Evolutionary conservation across 148 eudicot genomes (phyloP), one percentile per base, ranked within the genome.

Genomic region (Silene conica): DNA sequence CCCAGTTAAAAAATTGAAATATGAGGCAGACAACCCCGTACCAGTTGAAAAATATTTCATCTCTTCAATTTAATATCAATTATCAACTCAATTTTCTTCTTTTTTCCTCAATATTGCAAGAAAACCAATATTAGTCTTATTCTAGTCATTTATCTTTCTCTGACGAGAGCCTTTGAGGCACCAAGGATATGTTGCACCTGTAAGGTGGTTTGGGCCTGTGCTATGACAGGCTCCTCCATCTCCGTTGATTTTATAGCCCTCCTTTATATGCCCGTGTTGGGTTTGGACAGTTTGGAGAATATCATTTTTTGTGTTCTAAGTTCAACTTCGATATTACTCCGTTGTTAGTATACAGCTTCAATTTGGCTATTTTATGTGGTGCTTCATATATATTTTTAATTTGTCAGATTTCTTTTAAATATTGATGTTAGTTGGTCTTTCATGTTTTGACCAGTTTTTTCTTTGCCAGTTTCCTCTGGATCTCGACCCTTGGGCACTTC

Each of bases 381-480:
- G 9, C 55, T 11, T 9, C 55, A 50, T 38, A 38, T 38, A 12
- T 14, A 50, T 50, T 56, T 22, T 45, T 28, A 68, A 48, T 34
- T 14, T 68, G 58, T 46, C 57, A 48, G n/a, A 22, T 22, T 12
- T 45, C 72, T 54, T 69, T 69, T 59, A 50, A 15, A 68, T 68
- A 56, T 68, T 48, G 71, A 48, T 68, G 1, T 18, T 68, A 46
- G 31, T 26, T 46, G 71, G 34, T 69, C 20, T 52, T 50, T 69
- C 60, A 3, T 59, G 62, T 19, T 73, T 74, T 74, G 25, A 74
- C 75, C 26, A 15, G 52, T 67, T 50, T n/a, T 25, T 74, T 38
- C 3, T 75, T 54, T 50, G 84, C 80, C 97, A 95, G 99, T 90
- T 90, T 78, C 92, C 99, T n/a, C 79, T 83, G 45, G 99, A 95